A percentile compares a stretch with the other conserved stretches of the same genome.
These are phyloP conservation scores for Allantophomopsis lycopodina DNA, from an alignment of 2,329 filamentous ascomycete species.

Conservation along the genomic window DNA sequence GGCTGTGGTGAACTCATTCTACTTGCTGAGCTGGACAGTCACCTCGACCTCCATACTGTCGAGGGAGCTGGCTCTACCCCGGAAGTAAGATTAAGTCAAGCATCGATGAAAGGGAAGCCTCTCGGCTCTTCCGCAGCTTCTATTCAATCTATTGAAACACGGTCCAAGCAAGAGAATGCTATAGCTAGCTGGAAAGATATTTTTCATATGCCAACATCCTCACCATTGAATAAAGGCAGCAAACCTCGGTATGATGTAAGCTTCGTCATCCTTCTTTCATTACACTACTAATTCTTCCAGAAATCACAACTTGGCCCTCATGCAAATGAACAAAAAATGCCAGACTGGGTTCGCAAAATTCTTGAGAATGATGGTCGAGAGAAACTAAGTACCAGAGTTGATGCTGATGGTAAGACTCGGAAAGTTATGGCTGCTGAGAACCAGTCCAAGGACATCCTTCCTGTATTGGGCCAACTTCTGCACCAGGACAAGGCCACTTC, in stretches of 20 bases:
- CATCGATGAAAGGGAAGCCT: too few species aligned
- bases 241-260: too few species aligned
- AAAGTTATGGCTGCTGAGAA: conserved; percentile 30
- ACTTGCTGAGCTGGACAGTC: conserved; percentile 36
- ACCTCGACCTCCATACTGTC: conserved; percentile 40
- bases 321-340: conserved; percentile 64
- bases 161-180: conserved; percentile 5
- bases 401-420: conserved; percentile 25
- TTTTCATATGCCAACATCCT: conserved; percentile 15
- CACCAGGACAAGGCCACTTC: conserved; percentile 49
- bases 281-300: conserved; percentile 3
- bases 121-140: too few species aligned
- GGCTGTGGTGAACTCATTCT: conserved; percentile 46
- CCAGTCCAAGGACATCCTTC: conserved; percentile 38
- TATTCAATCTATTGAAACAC: too few species aligned
- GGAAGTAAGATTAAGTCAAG: too few species aligned
- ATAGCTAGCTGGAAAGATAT: conserved; percentile 18
- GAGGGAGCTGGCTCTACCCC: conserved; percentile 2
- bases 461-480: conserved; percentile 47
- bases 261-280: too few species aligned
- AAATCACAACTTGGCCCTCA: conserved; percentile 55
- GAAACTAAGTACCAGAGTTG: conserved; percentile 34
- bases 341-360: conserved; percentile 48
- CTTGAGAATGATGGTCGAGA: conserved; percentile 45
- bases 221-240: too few species aligned